Base-by-base conservation (phyloP, 768 basidiomycete genomes). In the Galerina sulciceps region DNA sequence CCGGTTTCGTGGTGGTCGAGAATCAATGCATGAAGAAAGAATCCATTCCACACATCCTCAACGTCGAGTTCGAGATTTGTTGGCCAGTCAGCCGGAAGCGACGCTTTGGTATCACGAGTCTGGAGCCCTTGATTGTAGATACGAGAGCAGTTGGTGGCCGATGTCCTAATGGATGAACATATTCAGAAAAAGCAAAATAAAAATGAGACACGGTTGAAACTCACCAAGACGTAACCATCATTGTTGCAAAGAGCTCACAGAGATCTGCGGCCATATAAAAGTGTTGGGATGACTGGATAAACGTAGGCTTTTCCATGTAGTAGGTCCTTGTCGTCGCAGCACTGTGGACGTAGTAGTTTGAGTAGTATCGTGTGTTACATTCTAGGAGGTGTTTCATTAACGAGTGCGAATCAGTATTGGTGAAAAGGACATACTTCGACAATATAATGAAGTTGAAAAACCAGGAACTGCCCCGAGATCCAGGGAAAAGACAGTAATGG, bases 361-460 rank as follows among this genome's bases (percentile, higher is more conserved):
- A 66, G 44, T 73, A 67, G 40, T 73, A 73, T n/a, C 66, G 67
- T 2, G 71, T 73, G 10, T 67, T 45, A 58, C 73, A 74, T 6
- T 61, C 68, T 71, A 42, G 42, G n/a, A n/a, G n/a, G n/a, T n/a
- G n/a, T n/a, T n/a, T n/a, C n/a, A n/a, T n/a, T n/a, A 44, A 20
- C 10, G 5, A 10, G 41, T 5, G 22, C 34, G 26, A 31, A 3
- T n/a, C 17, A 31, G 44, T 41, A 18, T 26, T 6, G 14, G 17
- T 9, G 38, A n/a, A 36, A 9, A 34, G 41, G 22, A 64, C 68
- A 11, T 54, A 73, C 72, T 47, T 9, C 67, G 61, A 52, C 73
- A 74, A 49, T 71, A 69, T 11, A 51, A 10, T 2, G 68, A 71
- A 1, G 59, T 65, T 6, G 65, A 47, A 37, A 57, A 69, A 0